Evolutionary conservation across 2,329 filamentous ascomycete genomes (phyloP).

Genomic region (Phialocephala subalpina): DNA sequence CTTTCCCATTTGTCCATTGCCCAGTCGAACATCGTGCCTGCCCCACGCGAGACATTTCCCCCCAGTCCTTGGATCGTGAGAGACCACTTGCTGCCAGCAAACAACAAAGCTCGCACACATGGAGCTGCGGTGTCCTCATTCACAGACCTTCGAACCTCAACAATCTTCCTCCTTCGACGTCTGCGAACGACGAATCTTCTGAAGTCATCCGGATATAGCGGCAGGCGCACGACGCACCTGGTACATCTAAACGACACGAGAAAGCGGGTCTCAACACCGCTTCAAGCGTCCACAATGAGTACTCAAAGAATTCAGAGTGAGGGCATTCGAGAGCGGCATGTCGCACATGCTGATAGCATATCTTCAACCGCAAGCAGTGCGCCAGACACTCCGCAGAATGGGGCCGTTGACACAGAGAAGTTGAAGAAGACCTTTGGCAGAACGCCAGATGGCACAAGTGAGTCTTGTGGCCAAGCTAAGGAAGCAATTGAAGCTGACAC

Average conservation of each 20-base stretch:
- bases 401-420: constrained; percentile 47
- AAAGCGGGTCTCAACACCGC: constrained; percentile 27
- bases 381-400: constrained; percentile 24
- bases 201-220: neutral
- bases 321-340: constrained; percentile 40
- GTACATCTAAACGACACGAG: constrained; percentile 10
- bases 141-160: neutral
- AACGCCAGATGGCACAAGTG: constrained; percentile 90
- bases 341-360: constrained; percentile 22
- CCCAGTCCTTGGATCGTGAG: constrained; percentile 1
- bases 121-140: neutral
- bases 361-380: constrained; percentile 24
- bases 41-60: constrained; percentile 17
- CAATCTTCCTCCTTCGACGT: neutral
- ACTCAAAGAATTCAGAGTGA: constrained; percentile 17
- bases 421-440: constrained; percentile 86
- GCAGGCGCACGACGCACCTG: neutral
- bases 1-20: constrained; percentile 14
- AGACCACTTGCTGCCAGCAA: neutral
- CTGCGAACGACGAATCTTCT: neutral
- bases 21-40: constrained; percentile 17
- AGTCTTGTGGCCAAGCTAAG: constrained; percentile 44
- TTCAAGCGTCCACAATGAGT: constrained; percentile 19
- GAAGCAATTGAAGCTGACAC: constrained; percentile 11
- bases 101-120: neutral